A percentile compares a stretch with the other conserved stretches of the same genome.
Conservation (phyloP, 352 stramenopile species). For the Pythium myriotylum region DNA sequence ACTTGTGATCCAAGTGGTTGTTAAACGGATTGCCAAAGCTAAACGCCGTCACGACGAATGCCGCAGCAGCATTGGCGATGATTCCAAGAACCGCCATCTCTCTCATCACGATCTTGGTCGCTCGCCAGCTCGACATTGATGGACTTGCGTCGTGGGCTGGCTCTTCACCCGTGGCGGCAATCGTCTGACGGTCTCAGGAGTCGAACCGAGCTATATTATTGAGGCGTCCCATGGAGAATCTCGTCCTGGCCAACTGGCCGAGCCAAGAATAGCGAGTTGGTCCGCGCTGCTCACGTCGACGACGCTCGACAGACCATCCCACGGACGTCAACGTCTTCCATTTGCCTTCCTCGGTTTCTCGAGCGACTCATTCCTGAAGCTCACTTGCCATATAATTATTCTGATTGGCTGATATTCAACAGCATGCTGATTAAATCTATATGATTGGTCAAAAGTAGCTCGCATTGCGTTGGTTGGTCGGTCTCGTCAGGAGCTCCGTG, state of each 20-base stretch:
- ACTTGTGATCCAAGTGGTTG: background rate
- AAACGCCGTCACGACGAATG: background rate
- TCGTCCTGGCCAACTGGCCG: too few relatives aligned
- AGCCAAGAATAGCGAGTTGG: too few relatives aligned
- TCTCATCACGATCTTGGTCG: background rate
- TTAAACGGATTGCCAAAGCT: background rate
- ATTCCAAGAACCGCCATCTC: background rate
- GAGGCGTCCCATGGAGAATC: too few relatives aligned
- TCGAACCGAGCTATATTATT: too few relatives aligned
- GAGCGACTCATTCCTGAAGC: too few relatives aligned
- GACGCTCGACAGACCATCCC: too few relatives aligned
- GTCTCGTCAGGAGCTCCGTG: constrained; percentile 1
- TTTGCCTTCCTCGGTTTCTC: too few relatives aligned
- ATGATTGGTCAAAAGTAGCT: background rate
- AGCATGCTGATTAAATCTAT: background rate
- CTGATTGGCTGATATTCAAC: background rate
- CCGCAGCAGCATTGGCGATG: background rate
- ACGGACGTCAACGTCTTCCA: too few relatives aligned
- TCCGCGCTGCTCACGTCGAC: too few relatives aligned
- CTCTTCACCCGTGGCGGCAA: too few relatives aligned
- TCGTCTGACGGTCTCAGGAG: too few relatives aligned
- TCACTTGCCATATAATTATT: too few relatives aligned
- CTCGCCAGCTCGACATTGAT: background rate
- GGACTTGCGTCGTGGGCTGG: background rate
- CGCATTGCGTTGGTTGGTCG: constrained; percentile 15